Base-by-base conservation (phyloP, 108 stramenopile genomes). In the Nitzschia sp. region DNA sequence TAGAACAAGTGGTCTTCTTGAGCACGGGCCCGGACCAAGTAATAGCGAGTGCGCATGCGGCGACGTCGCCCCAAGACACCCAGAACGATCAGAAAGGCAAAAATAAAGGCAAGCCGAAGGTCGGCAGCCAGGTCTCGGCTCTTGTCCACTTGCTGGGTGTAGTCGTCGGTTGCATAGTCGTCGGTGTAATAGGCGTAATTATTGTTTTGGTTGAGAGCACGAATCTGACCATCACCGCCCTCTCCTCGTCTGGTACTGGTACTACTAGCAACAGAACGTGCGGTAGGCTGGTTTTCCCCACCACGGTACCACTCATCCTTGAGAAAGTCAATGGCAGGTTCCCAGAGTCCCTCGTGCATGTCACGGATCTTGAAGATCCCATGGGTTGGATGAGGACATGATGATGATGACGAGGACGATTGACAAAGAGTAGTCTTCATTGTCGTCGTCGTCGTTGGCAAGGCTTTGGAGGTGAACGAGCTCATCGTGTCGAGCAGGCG, bases 1-100 rank as follows among this genome's bases (percentile, higher is more conserved):
- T 93, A 89, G 72, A 81, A 89, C 2, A 90, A 73, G 62, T 91
- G 89, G 71, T 94, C 93, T 59, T 94, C 93, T 71, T 91, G 88
- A 6, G 88, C 85, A 1, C 92, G 57, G 1, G 89, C 85, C 44
- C 87, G 77, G 1, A 85, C 71, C 15, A 94, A 61, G 41, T 87
- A 81, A 41, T 84, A 91, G 36, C 92, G 75, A 13, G 92, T 91
- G 22, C 88, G 72, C 88, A 94, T 94, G 0, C 92, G 75, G 23
- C 90, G 82, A 11, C 92, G 86, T 8, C 92, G 80, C 32, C 92
- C 92, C 26, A 91, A 60, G 17, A 88, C 62, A 23, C 89, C 92
- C 29, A 94, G 64, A 22, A 94, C 58, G 19, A 91, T 63, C 16
- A 91, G 66, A 54, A 94, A 94, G 57, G 82, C 52, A 17, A 89